Conservation (phyloP, 768 basidiomycete genomes). For the Hypholoma fasciculare region DNA sequence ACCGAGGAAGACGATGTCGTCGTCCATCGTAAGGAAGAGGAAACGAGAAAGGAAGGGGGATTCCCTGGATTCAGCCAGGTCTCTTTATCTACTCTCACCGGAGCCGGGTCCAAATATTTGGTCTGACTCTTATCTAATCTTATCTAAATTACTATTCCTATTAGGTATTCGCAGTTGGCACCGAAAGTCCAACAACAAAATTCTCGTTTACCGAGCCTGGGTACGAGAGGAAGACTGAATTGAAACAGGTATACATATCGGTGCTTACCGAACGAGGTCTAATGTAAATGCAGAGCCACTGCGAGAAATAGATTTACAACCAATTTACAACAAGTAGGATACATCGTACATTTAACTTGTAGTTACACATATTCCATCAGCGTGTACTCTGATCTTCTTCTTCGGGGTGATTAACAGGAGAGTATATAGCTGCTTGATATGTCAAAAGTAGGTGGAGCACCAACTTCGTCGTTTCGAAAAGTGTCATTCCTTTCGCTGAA, state of each 20-base stretch:
- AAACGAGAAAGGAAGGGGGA: not conserved
- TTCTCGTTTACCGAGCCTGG: not conserved
- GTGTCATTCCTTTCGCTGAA: not conserved
- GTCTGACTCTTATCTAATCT: constrained; percentile 12
- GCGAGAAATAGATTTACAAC: too few relatives aligned
- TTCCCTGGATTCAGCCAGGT: not conserved
- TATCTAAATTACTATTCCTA: not conserved
- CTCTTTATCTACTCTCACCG: constrained; percentile 7
- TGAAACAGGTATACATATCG: too few relatives aligned
- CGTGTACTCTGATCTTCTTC: not conserved
- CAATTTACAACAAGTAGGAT: too few relatives aligned
- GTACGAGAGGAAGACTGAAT: too few relatives aligned
- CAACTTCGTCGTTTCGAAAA: not conserved
- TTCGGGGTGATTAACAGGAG: not conserved
- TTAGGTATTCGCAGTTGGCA: too few relatives aligned
- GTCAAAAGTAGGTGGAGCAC: not conserved
- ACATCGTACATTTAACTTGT: too few relatives aligned
- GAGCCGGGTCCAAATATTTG: constrained; percentile 9
- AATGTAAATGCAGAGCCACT: too few relatives aligned
- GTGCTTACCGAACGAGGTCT: too few relatives aligned
- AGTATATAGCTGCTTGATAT: not conserved
- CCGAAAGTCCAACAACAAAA: not conserved
- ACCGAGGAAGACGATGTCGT: constrained; percentile 64
- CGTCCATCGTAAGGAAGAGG: constrained; percentile 34
- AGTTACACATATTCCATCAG: not conserved